Base-by-base conservation (phyloP, 768 basidiomycete species). In the Pisolithus tinctorius region DNA sequence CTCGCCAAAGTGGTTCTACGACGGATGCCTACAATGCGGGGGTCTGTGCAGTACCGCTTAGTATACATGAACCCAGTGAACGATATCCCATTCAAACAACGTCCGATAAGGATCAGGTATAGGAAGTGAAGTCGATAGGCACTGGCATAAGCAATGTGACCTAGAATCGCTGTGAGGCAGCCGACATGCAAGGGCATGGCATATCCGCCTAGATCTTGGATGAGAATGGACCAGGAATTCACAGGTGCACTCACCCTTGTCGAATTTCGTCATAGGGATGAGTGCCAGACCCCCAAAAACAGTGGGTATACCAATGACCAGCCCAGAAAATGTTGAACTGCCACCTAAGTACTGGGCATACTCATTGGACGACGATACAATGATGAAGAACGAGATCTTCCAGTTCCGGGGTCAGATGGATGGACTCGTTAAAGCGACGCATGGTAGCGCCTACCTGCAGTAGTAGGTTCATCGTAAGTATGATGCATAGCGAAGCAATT, bases 101-200 rank as follows among this genome's bases (percentile, higher is more conserved):
- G 81, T 5, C 82, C 83, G 31, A 86, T 72, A 55, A 88, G 78
- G 56, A 86, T 84, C 55, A 86, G 71, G 62, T 86, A 86, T 10
- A 86, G 75, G 61, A 72, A 81, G 60, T 79, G 70, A 29, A 77
- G 71, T 16, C 61, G 69, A 61, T 84, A 86, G 0, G 85, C 85
- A 30, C 79, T 63, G 13, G 76, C 82, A 59, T 85, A 84, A 4
- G 82, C 66, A 51, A 84, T 63, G 55, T 81, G 76, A 0, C 83
- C 84, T 17, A 81, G 43, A 46, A 84, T 64, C 25, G 77, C 72
- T 1, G 78, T 60, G 3, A 65, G 70, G 54, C 82, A 87, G 41
- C 74, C 71, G 36, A 86, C 57, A 42, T 78, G 74, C 17, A 86
- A 69, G 13, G 84, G 78, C 4, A 68, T 54, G 17, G 66, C 70